Conservation (phyloP, 2,329 filamentous ascomycete species). For the Microdochium nivale region DNA sequence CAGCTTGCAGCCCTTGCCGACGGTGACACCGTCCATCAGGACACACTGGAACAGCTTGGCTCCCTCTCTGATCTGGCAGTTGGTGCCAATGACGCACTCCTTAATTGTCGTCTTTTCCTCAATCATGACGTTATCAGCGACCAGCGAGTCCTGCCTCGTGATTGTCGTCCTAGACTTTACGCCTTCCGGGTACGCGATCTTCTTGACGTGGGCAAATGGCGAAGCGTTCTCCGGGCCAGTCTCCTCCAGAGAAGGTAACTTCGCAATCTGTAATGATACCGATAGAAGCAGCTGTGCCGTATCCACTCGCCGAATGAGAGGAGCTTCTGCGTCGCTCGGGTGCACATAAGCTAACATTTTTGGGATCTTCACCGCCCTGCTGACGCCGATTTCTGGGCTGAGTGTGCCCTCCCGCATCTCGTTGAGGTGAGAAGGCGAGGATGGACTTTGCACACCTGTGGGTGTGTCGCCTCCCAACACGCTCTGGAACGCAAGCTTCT, state of each 20-base stretch:
- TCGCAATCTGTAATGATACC: conserved; percentile 79
- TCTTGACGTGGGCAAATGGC: conserved; percentile 68
- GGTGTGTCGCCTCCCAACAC: conserved; percentile 44
- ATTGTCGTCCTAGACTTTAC: conserved; percentile 77
- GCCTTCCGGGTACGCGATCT: conserved; percentile 75
- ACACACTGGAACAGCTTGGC: conserved; percentile 80
- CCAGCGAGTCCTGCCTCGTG: conserved; percentile 69
- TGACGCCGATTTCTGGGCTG: conserved; percentile 13
- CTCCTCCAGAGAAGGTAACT: conserved; percentile 65
- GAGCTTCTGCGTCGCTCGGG: conserved; percentile 42
- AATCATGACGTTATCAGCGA: conserved; percentile 82
- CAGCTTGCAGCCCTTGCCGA: conserved; percentile 77
- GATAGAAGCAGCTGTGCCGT: conserved; percentile 73
- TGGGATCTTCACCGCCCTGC: conserved; percentile 40
- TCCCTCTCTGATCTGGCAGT: conserved; percentile 79
- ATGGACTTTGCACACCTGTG: conserved; percentile 10
- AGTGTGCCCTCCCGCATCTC: conserved; percentile 4
- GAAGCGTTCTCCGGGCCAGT: conserved; percentile 48
- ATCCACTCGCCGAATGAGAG: conserved; percentile 80
- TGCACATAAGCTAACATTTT: conserved; percentile 79
- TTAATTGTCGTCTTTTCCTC: conserved; percentile 90
- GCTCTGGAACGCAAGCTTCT: conserved; percentile 66
- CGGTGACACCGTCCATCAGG: conserved; percentile 82
- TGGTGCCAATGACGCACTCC: conserved; percentile 79
- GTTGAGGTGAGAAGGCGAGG: background rate